phyloP scores from a whole-genome alignment of 108 stramenopile species.

The Cyclotella kingstonii region DNA sequence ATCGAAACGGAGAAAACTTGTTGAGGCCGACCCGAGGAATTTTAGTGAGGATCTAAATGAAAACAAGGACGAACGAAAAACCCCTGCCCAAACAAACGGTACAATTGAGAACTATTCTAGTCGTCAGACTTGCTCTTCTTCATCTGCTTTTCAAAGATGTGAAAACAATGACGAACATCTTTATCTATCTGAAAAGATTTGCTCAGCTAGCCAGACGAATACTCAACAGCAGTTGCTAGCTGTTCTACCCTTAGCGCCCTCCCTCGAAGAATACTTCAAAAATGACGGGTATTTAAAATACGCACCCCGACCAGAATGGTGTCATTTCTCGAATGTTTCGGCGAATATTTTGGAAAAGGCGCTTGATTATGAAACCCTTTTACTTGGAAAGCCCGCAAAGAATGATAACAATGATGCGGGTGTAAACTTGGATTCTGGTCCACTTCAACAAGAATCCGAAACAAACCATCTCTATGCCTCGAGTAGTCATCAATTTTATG shows the following conservation, averaged over 20 bases:
- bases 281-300: slow-evolving; percentile 9
- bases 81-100: not conserved
- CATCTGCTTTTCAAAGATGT: not conserved
- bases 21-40: too few species aligned
- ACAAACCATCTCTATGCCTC: too few species aligned
- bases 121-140: not conserved
- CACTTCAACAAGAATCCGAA: too few species aligned
- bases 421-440: too few species aligned
- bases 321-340: not conserved
- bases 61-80: slow-evolving; percentile 5
- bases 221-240: not conserved
- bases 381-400: not conserved
- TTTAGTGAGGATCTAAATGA: too few species aligned
- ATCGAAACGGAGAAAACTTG: slow-evolving; percentile 4
- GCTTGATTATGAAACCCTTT: not conserved
- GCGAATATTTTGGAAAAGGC: too few species aligned
- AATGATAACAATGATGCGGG: not conserved
- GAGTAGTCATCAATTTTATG: too few species aligned
- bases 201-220: not conserved
- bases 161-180: not conserved
- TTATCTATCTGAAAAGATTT: not conserved
- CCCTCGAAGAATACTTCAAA: slow-evolving; percentile 22
- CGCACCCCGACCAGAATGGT: slow-evolving; percentile 33
- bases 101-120: not conserved
- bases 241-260: slow-evolving; percentile 13